phyloP scores from a whole-genome alignment of 202 grass and related monocot species.

The Miscanthus sacchariflorus region DNA sequence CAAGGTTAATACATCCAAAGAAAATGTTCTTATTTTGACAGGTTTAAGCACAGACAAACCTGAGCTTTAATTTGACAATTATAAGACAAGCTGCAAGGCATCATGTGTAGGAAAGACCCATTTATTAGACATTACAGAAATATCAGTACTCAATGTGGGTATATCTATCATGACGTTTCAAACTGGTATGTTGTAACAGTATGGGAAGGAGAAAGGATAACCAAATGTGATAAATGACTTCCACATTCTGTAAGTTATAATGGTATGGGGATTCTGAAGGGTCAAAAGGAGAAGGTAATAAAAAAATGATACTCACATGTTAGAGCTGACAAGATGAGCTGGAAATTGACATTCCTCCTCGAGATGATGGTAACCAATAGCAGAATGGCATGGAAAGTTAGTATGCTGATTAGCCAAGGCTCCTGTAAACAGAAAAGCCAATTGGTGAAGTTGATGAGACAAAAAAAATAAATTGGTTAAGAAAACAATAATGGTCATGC shows the following conservation, averaged over 20 bases:
- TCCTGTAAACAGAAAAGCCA: slow-evolving; percentile 53
- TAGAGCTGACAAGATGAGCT: slow-evolving; percentile 79
- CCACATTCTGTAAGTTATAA: neutral
- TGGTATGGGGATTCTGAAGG: neutral
- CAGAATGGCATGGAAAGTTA: slow-evolving; percentile 71
- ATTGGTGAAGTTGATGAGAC: neutral
- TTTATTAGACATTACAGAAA: neutral
- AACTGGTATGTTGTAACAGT: neutral
- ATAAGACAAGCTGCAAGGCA: neutral
- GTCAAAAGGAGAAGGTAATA: neutral
- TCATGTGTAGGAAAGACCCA: neutral
- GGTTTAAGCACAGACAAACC: no score
- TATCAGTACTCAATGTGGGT: neutral
- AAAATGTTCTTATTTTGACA: neutral
- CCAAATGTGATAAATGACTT: neutral
- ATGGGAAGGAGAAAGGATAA: neutral
- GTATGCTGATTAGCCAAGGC: slow-evolving; percentile 81
- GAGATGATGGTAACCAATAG: slow-evolving; percentile 76
- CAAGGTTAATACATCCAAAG: neutral
- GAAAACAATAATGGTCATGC: neutral
- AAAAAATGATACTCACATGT: slow-evolving; percentile 66
- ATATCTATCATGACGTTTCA: neutral
- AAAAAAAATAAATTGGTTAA: neutral
- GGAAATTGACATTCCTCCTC: slow-evolving; percentile 93
- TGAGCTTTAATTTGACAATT: neutral